Conservation (phyloP, 2,329 filamentous ascomycete genomes). For the Fusarium chaquense region DNA sequence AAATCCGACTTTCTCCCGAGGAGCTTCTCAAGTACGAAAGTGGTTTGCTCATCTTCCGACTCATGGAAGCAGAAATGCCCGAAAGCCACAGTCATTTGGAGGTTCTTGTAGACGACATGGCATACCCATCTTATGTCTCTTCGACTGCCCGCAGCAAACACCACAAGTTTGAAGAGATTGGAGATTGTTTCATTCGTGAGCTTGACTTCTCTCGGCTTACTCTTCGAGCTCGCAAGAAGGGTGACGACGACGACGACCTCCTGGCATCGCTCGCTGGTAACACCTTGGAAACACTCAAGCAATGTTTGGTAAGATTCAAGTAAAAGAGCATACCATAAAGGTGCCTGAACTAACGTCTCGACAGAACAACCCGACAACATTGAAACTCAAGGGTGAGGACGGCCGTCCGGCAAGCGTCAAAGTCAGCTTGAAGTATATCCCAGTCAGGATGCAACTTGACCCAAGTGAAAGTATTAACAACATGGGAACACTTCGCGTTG, state of each 20-base stretch:
- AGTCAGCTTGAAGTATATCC: constrained; percentile 94
- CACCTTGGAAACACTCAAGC: constrained; percentile 87
- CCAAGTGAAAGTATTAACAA: constrained; percentile 99
- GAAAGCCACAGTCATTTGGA: constrained; percentile 83
- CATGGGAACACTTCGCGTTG: constrained; percentile 94
- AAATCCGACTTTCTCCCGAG: constrained; percentile 81
- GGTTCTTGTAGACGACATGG: constrained; percentile 93
- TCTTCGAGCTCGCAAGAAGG: constrained; percentile 84
- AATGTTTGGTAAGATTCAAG: constrained; percentile 77
- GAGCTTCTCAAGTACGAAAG: constrained; percentile 89
- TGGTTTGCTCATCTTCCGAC: constrained; percentile 92
- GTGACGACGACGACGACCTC: constrained; percentile 79
- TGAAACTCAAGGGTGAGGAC: constrained; percentile 82
- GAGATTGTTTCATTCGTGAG: constrained; percentile 95
- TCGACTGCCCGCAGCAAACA: constrained; percentile 76
- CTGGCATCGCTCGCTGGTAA: constrained; percentile 86
- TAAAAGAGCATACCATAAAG: not conserved
- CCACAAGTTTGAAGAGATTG: constrained; percentile 88
- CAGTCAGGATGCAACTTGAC: constrained; percentile 92
- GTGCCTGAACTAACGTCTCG: constrained; percentile 5
- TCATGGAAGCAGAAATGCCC: constrained; percentile 88
- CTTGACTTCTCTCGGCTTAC: constrained; percentile 97
- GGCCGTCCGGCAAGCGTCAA: constrained; percentile 80
- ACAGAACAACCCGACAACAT: constrained; percentile 87
- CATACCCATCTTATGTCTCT: constrained; percentile 89